phyloP scores from a whole-genome alignment of 805 yeast species.

The Cyberlindnera bimundalis region DNA sequence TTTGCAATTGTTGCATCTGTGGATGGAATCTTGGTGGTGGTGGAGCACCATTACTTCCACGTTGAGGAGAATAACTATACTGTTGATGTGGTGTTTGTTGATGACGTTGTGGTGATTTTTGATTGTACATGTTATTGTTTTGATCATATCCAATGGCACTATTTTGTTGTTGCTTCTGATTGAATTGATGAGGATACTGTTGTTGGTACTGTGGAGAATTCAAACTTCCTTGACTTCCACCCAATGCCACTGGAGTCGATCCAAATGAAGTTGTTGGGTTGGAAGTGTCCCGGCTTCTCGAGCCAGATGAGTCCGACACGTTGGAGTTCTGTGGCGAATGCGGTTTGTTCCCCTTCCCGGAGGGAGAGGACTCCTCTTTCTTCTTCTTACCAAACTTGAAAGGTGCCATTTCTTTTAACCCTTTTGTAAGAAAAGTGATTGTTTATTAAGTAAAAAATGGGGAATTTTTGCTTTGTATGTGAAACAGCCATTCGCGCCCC shows the following conservation, averaged over 20 bases:
- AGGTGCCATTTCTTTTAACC: slow-evolving; percentile 37
- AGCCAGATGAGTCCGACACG: slow-evolving; percentile 17
- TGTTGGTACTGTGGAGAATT: slow-evolving; percentile 13
- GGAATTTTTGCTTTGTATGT: not conserved
- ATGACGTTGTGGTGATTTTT: slow-evolving; percentile 24
- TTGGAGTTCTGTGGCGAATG: slow-evolving; percentile 27
- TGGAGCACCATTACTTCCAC: slow-evolving; percentile 4
- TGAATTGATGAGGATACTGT: slow-evolving; percentile 1
- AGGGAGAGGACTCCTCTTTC: slow-evolving; percentile 31
- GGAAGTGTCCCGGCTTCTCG: slow-evolving; percentile 6
- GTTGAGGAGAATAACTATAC: slow-evolving; percentile 11
- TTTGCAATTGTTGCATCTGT: slow-evolving; percentile 14
- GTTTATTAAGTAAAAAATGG: no score
- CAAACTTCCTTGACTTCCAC: slow-evolving; percentile 12
- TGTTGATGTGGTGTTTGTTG: slow-evolving; percentile 11
- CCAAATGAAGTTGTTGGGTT: not conserved
- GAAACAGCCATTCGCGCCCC: no score
- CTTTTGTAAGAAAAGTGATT: no score
- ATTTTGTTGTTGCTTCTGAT: slow-evolving; percentile 7
- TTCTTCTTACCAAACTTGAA: slow-evolving; percentile 54
- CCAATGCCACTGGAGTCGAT: not conserved
- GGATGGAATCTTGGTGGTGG: slow-evolving; percentile 11
- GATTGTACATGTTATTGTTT: slow-evolving; percentile 24
- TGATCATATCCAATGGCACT: slow-evolving; percentile 20
- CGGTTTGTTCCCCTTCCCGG: slow-evolving; percentile 13